These are phyloP conservation scores for Ottelia alismoides DNA, from an alignment of 106 monocot species.

Conservation along the genomic window DNA sequence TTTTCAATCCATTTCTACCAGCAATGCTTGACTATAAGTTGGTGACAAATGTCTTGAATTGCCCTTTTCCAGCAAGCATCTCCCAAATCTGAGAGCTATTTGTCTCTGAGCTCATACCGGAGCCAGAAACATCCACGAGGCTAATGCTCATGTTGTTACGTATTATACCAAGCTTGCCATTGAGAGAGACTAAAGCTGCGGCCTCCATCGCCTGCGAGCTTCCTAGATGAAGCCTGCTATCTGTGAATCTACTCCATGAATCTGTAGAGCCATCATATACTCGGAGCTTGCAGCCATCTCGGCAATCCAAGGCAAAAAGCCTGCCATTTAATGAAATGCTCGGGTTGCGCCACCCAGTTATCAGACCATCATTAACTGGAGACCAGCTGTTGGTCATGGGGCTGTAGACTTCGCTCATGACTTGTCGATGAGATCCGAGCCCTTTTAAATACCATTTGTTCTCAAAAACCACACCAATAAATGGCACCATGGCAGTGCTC, in stretches of 20 bases:
- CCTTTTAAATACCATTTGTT: constrained; percentile 21
- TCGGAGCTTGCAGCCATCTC: constrained; percentile 22
- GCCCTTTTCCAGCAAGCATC: constrained; percentile 31
- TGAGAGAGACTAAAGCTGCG: constrained; percentile 8
- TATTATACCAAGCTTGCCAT: constrained; percentile 18
- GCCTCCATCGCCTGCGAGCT: constrained; percentile 16
- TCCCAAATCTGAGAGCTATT: constrained; percentile 27
- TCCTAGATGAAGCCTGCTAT: constrained; percentile 12
- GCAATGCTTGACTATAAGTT: constrained; percentile 48
- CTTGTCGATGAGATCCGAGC: constrained; percentile 10
- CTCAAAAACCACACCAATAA: constrained; percentile 11
- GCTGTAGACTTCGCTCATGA: constrained; percentile 11
- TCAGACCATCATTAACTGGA: constrained; percentile 6
- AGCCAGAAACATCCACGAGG: constrained; percentile 20
- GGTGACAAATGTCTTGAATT: constrained; percentile 33
- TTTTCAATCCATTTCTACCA: constrained; percentile 26
- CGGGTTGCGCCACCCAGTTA: constrained; percentile 15
- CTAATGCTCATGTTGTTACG: constrained; percentile 23
- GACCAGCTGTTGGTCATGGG: constrained; percentile 10
- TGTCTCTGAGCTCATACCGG: constrained; percentile 14
- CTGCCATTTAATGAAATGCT: constrained; percentile 11
- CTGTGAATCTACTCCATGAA: constrained; percentile 7
- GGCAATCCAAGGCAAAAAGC: constrained; percentile 19
- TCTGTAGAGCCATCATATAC: constrained; percentile 7
- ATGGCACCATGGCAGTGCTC: constrained; percentile 14